phyloP scores from a whole-genome alignment of 768 basidiomycete species.

The Mycena metata region DNA sequence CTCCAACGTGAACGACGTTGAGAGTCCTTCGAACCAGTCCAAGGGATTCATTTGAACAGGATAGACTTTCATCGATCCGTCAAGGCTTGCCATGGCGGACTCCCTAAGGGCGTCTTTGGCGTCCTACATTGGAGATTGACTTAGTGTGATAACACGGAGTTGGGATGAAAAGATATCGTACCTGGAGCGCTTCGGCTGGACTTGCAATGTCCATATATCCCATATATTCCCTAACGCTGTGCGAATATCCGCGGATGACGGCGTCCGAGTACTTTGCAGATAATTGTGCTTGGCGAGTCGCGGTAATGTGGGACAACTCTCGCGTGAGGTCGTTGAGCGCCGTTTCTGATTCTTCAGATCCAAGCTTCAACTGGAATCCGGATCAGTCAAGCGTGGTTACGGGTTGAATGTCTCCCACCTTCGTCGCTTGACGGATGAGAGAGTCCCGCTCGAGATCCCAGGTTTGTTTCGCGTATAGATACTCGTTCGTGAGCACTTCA shows the following conservation, averaged over 20 bases:
- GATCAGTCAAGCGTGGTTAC: background rate
- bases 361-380: background rate
- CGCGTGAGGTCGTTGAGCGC: constrained; percentile 43
- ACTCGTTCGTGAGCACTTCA: constrained; percentile 46
- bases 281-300: constrained; percentile 43
- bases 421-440: constrained; percentile 39
- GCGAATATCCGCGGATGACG: constrained; percentile 47
- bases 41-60: too few species aligned
- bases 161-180: background rate
- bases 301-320: constrained; percentile 43
- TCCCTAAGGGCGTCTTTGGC: constrained; percentile 47
- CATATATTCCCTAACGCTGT: constrained; percentile 44
- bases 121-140: constrained; percentile 33
- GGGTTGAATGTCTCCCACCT: constrained; percentile 17
- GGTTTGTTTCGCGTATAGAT: constrained; percentile 44
- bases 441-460: constrained; percentile 48
- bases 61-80: too few species aligned
- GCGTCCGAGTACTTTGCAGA: constrained; percentile 46
- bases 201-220: constrained; percentile 44
- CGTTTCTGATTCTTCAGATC: constrained; percentile 15
- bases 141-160: background rate
- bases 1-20: too few species aligned
- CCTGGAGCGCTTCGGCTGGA: constrained; percentile 41
- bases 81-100: constrained; percentile 40
- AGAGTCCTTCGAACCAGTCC: too few species aligned